A percentile compares a stretch with the other conserved stretches of the same genome.
phyloP scores from a whole-genome alignment of 495 filamentous ascomycete species.

The Tuber umbilicatum region DNA sequence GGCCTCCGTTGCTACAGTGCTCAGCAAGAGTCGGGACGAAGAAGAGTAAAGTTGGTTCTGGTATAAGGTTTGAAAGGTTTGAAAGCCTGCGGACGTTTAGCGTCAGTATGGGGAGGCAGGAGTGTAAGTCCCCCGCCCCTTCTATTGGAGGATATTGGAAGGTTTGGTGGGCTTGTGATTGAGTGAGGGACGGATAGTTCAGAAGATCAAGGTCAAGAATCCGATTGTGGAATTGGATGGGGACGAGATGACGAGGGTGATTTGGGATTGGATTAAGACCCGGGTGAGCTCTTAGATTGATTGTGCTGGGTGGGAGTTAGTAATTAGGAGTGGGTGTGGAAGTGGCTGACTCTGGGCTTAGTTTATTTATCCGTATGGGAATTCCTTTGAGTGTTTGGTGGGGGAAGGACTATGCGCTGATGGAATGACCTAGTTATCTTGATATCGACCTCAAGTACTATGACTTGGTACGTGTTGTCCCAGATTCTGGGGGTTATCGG shows the following conservation, averaged over 20 bases:
- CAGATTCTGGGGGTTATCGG: not conserved
- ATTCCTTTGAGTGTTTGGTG: slow-evolving; percentile 12
- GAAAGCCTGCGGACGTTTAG: not conserved
- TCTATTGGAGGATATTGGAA: not conserved
- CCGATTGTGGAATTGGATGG: slow-evolving; percentile 90
- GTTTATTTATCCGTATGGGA: slow-evolving; percentile 75
- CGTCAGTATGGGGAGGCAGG: slow-evolving; percentile 1
- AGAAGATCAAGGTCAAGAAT: slow-evolving; percentile 95
- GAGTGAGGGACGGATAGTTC: slow-evolving; percentile 21
- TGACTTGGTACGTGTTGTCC: slow-evolving; percentile 57
- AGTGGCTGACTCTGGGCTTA: slow-evolving; percentile 33
- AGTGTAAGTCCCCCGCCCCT: slow-evolving; percentile 2
- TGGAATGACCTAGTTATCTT: slow-evolving; percentile 56
- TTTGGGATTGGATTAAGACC: slow-evolving; percentile 97
- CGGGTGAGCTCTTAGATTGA: slow-evolving; percentile 53
- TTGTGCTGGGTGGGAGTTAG: slow-evolving; percentile 5
- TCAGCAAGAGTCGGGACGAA: not conserved
- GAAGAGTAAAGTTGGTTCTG: not conserved
- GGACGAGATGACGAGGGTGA: slow-evolving; percentile 99
- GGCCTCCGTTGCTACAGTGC: not conserved
- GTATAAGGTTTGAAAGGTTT: not conserved
- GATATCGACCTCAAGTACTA: slow-evolving; percentile 99
- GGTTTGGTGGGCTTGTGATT: not conserved
- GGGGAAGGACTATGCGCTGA: slow-evolving; percentile 13
- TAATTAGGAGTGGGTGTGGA: slow-evolving; percentile 2